Conservation (phyloP, 495 filamentous ascomycete species). For the Lophiostoma macrostomum region DNA sequence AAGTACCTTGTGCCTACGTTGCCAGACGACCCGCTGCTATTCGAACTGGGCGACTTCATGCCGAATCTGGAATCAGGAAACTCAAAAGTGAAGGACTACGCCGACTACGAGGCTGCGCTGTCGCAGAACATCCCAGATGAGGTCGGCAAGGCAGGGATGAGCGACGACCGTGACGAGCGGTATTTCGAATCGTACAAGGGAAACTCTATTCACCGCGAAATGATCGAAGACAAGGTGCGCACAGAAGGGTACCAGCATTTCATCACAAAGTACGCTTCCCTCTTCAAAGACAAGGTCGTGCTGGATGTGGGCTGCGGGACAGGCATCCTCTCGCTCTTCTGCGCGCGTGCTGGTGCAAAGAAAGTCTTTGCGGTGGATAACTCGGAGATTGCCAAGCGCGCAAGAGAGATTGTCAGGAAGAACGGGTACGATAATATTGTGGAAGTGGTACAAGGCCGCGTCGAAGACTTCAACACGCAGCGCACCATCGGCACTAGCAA, state of each 20-base stretch:
- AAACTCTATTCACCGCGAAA: slow-evolving; percentile 82
- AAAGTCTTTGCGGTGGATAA: slow-evolving; percentile 92
- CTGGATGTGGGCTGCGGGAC: slow-evolving; percentile 94
- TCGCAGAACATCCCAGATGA: neutral
- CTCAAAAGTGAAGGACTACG: slow-evolving; percentile 5
- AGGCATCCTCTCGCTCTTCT: slow-evolving; percentile 92
- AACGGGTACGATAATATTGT: slow-evolving; percentile 80
- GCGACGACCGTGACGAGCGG: slow-evolving; percentile 13
- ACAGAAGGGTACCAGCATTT: slow-evolving; percentile 70
- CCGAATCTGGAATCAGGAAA: slow-evolving; percentile 11
- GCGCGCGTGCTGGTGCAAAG: slow-evolving; percentile 82
- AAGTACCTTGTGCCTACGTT: slow-evolving; percentile 13
- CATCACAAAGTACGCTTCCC: slow-evolving; percentile 76
- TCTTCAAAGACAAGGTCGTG: slow-evolving; percentile 87
- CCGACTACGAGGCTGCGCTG: slow-evolving; percentile 16
- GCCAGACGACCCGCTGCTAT: slow-evolving; percentile 18
- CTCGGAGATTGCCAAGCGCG: slow-evolving; percentile 87
- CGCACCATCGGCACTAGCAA: slow-evolving; percentile 52
- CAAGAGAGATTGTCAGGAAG: slow-evolving; percentile 74
- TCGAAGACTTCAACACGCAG: slow-evolving; percentile 81
- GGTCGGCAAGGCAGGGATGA: neutral
- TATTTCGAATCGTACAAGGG: slow-evolving; percentile 29
- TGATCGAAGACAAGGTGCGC: slow-evolving; percentile 74
- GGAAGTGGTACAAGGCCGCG: slow-evolving; percentile 80
- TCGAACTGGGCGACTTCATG: slow-evolving; percentile 21